These are phyloP conservation scores for Mucor saturninus DNA, from an alignment of 371 early-diverging fungal genomes.

Conservation along the genomic window DNA sequence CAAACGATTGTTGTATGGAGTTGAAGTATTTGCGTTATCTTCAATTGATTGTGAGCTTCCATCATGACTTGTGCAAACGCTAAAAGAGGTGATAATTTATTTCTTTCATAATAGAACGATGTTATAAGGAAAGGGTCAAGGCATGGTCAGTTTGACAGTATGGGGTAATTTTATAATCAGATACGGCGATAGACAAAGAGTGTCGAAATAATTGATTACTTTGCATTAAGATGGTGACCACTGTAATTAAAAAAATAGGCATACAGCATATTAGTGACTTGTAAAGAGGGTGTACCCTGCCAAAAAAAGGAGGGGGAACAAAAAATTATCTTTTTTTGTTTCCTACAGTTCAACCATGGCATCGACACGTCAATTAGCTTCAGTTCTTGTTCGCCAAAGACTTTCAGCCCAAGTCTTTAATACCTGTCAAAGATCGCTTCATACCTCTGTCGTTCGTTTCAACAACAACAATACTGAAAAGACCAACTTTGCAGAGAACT, in stretches of 20 bases:
- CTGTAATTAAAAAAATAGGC: neutral
- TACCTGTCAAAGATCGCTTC: neutral
- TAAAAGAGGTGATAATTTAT: too few relatives aligned
- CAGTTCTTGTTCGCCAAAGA: slow-evolving; percentile 3
- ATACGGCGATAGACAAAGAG: too few relatives aligned
- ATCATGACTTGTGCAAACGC: too few relatives aligned
- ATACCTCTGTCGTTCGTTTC: neutral
- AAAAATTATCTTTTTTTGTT: neutral
- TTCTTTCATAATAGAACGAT: too few relatives aligned
- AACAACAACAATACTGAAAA: slow-evolving; percentile 1
- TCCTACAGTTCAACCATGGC: neutral
- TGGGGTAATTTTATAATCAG: too few relatives aligned
- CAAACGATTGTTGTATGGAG: too few relatives aligned
- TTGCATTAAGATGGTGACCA: too few relatives aligned
- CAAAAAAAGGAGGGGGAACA: neutral
- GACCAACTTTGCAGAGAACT: slow-evolving; percentile 14
- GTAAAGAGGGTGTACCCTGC: slow-evolving; percentile 4
- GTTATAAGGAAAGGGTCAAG: too few relatives aligned
- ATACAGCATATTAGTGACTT: neutral
- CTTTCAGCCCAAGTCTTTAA: neutral
- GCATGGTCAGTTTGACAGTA: too few relatives aligned
- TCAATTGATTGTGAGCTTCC: too few relatives aligned
- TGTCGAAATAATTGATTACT: too few relatives aligned
- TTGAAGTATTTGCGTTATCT: too few relatives aligned
- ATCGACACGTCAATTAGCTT: slow-evolving; percentile 3